Evolutionary conservation across 2,329 filamentous ascomycete species (phyloP).

Genomic region (Claviceps fusiformis): DNA sequence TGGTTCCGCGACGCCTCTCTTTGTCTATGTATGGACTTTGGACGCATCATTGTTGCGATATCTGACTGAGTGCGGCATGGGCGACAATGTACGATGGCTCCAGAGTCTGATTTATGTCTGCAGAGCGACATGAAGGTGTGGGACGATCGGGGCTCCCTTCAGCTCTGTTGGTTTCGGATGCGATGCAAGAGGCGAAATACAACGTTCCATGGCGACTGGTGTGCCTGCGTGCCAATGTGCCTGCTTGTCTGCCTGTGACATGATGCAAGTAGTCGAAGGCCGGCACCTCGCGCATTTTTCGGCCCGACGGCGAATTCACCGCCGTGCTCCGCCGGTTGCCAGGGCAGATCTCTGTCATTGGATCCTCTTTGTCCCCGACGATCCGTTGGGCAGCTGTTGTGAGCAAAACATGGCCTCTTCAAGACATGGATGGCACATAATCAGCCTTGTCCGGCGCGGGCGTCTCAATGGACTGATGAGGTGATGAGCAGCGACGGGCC

Average conservation of each 20-base stretch:
- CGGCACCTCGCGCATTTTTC: background rate
- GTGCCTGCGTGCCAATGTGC: background rate
- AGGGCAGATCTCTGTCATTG: background rate
- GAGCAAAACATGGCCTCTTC: background rate
- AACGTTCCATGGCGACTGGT: conserved; percentile 9
- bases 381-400: background rate
- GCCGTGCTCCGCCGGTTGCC: background rate
- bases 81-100: too few species aligned
- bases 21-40: too few species aligned
- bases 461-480: background rate
- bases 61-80: too few species aligned
- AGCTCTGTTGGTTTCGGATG: background rate
- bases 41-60: too few species aligned
- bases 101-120: too few species aligned
- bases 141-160: background rate
- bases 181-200: conserved; percentile 7
- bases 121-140: too few species aligned
- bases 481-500: background rate
- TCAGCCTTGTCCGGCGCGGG: background rate
- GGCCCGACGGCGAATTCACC: background rate
- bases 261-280: background rate
- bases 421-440: background rate
- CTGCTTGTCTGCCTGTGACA: background rate
- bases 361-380: background rate
- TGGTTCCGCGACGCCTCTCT: too few species aligned